Evolutionary conservation across 2,329 filamentous ascomycete genomes (phyloP).

Genomic region (Fusarium sp.): DNA sequence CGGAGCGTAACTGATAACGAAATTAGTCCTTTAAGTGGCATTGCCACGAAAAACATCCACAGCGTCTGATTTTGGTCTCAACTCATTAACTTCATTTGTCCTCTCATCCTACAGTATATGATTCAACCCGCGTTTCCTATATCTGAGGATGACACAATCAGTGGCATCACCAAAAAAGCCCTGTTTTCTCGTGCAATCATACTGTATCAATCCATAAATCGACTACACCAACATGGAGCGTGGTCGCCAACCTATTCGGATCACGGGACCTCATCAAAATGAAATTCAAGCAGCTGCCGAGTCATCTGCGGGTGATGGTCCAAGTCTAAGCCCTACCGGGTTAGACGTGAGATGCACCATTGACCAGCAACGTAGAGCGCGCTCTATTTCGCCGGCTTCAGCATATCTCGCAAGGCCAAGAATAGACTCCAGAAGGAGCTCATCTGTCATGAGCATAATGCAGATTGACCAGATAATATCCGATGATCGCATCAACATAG

Average conservation of each 20-base stretch:
- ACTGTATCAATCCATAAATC: not conserved
- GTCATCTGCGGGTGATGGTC: constrained; percentile 13
- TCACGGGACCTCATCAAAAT: constrained; percentile 6
- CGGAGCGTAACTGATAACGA: not conserved
- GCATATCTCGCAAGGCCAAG: constrained; percentile 35
- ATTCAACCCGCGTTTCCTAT: not conserved
- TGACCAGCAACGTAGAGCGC: constrained; percentile 4
- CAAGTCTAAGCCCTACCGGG: constrained; percentile 42
- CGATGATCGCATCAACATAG: constrained; percentile 52
- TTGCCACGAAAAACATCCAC: constrained; percentile 4
- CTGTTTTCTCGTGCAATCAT: not conserved
- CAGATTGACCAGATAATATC: constrained; percentile 53
- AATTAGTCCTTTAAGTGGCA: constrained; percentile 11
- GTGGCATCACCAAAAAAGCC: not conserved
- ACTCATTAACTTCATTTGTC: not conserved
- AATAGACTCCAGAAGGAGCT: constrained; percentile 46
- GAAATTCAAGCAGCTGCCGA: constrained; percentile 22
- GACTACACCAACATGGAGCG: constrained; percentile 11
- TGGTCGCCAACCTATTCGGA: constrained; percentile 12
- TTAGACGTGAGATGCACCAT: constrained; percentile 27
- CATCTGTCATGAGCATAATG: constrained; percentile 47
- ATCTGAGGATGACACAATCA: not conserved
- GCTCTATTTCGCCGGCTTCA: constrained; percentile 23
- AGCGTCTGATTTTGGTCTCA: not conserved
- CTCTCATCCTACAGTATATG: not conserved